Percentiles rank a stretch among this genome's conserved stretches.
Conservation (phyloP, 75 land plant species). For the Cupressus sempervirens region DNA sequence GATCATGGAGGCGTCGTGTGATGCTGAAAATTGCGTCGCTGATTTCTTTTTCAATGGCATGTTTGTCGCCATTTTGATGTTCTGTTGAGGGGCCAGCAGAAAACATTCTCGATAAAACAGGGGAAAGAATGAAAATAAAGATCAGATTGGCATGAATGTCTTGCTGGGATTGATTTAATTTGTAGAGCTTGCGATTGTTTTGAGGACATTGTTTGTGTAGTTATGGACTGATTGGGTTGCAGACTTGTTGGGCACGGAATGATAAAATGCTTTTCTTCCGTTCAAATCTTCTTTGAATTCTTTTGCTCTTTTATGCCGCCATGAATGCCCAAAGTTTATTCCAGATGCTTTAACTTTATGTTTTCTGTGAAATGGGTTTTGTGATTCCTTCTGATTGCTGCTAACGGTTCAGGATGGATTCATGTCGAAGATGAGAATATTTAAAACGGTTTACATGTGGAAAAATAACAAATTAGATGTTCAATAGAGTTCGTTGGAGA, state of each 20-base stretch:
- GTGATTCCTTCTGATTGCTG: too few species aligned
- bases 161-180: too few species aligned
- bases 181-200: too few species aligned
- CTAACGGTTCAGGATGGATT: too few species aligned
- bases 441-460: too few species aligned
- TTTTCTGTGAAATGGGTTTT: too few species aligned
- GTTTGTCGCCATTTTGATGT: neutral
- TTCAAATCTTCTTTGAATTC: neutral
- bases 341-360: neutral
- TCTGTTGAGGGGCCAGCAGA: neutral
- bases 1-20: slow-evolving; percentile 1
- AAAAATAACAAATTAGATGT: too few species aligned
- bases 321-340: neutral
- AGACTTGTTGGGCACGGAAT: neutral
- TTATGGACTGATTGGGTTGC: neutral
- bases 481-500: too few species aligned
- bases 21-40: neutral
- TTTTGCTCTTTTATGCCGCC: too few species aligned
- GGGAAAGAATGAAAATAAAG: neutral
- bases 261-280: neutral
- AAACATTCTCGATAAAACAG: neutral
- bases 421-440: too few species aligned
- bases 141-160: neutral
- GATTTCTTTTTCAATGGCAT: neutral
- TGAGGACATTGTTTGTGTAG: neutral